phyloP scores from a whole-genome alignment of 225 moss, liverwort and hornwort genomes.

The Polytrichum formosum region DNA sequence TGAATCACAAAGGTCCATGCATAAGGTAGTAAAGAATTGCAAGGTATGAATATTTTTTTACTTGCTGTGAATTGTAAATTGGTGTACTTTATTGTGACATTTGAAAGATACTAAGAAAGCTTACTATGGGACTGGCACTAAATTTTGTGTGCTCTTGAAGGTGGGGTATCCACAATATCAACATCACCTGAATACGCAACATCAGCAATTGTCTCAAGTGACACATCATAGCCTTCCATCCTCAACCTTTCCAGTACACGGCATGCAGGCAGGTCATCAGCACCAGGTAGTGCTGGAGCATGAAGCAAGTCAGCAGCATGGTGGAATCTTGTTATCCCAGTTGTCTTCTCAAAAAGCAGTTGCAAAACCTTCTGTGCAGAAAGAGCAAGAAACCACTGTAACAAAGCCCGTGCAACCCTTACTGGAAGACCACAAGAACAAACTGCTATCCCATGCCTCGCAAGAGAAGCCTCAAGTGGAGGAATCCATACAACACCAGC shows the following conservation, averaged over 20 bases:
- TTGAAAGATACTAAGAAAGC: too few relatives aligned
- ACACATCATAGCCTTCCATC: conserved; percentile 39
- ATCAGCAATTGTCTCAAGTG: conserved; percentile 49
- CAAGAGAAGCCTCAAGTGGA: conserved; percentile 59
- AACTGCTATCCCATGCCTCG: conserved; percentile 50
- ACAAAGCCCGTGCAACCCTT: conserved; percentile 35
- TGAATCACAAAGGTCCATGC: too few relatives aligned
- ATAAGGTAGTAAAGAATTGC: too few relatives aligned
- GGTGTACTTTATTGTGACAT: too few relatives aligned
- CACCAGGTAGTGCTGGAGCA: conserved; percentile 43
- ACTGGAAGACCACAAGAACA: conserved; percentile 42
- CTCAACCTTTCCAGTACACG: conserved; percentile 42
- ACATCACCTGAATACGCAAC: conserved; percentile 52
- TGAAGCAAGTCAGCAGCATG: conserved; percentile 48
- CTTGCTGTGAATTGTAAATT: too few relatives aligned
- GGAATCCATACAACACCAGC: conserved; percentile 40
- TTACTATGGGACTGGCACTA: too few relatives aligned
- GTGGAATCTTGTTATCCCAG: conserved; percentile 46
- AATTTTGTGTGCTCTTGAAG: conserved; percentile 21
- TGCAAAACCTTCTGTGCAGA: conserved; percentile 41
- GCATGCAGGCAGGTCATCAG: conserved; percentile 38
- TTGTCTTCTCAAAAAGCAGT: conserved; percentile 33
- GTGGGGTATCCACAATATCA: conserved; percentile 25
- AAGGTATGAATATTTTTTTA: too few relatives aligned
- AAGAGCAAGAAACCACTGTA: conserved; percentile 42